These are phyloP conservation scores for Maudiozyma turicensis DNA, from an alignment of 805 yeast genomes.

Conservation along the genomic window DNA sequence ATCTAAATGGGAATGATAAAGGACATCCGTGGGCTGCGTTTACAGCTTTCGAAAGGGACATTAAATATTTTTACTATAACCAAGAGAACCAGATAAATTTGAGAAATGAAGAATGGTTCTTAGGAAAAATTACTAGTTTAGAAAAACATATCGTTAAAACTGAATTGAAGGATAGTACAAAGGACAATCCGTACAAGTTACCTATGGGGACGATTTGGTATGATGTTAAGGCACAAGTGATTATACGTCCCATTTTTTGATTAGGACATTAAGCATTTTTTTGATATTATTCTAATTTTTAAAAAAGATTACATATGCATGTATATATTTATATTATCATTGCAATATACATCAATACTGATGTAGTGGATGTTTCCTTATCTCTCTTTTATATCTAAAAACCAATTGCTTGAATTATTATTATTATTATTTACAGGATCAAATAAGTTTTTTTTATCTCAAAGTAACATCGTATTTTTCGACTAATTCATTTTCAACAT, in stretches of 20 bases:
- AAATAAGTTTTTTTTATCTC: slow-evolving; percentile 24
- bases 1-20: not conserved
- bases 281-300: no score
- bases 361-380: no score
- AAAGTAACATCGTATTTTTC: slow-evolving; percentile 48
- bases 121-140: slow-evolving; percentile 57
- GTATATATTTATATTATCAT: not conserved
- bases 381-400: no score
- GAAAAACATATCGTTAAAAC: slow-evolving; percentile 43
- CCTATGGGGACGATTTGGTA: slow-evolving; percentile 58
- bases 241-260: not conserved
- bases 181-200: slow-evolving; percentile 56
- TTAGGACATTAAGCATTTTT: no score
- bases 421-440: not conserved
- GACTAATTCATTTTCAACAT: slow-evolving; percentile 50
- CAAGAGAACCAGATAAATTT: slow-evolving; percentile 7
- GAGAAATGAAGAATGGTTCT: slow-evolving; percentile 65
- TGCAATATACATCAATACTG: no score
- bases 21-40: slow-evolving; percentile 83
- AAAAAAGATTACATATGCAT: no score
- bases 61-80: slow-evolving; percentile 64
- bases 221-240: slow-evolving; percentile 41
- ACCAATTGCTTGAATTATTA: no score
- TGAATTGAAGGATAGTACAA: slow-evolving; percentile 4
- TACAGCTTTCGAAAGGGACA: slow-evolving; percentile 64